phyloP scores from a whole-genome alignment of 495 filamentous ascomycete species.

The Geoglossum glabrum region DNA sequence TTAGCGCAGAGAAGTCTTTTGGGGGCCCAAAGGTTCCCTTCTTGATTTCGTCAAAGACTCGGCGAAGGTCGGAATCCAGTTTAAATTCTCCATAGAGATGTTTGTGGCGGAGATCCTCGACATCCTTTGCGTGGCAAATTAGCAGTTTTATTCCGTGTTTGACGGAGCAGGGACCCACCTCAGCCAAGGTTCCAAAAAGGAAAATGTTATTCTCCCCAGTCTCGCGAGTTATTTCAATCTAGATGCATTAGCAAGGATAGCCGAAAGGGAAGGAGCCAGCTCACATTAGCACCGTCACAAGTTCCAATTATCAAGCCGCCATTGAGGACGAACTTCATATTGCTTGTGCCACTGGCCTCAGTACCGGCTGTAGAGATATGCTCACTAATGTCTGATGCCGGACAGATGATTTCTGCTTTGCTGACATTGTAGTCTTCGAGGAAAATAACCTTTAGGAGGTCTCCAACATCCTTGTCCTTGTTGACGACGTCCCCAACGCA shows the following conservation, averaged over 20 bases:
- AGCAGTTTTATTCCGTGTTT: not conserved
- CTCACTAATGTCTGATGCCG: slow-evolving; percentile 90
- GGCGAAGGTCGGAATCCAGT: slow-evolving; percentile 51
- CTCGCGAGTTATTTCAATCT: slow-evolving; percentile 97
- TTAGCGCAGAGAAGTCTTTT: slow-evolving; percentile 53
- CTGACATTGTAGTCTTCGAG: slow-evolving; percentile 97
- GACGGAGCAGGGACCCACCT: slow-evolving; percentile 17
- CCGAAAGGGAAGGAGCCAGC: slow-evolving; percentile 13
- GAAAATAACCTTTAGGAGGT: slow-evolving; percentile 91
- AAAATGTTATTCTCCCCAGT: slow-evolving; percentile 94
- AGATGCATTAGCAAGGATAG: slow-evolving; percentile 6
- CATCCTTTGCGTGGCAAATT: slow-evolving; percentile 29
- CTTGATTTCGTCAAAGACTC: slow-evolving; percentile 71
- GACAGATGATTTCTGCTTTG: slow-evolving; percentile 92
- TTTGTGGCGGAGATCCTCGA: slow-evolving; percentile 82
- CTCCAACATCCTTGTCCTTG: slow-evolving; percentile 74
- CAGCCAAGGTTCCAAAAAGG: slow-evolving; percentile 89
- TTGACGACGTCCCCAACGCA: slow-evolving; percentile 83
- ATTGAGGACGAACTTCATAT: slow-evolving; percentile 99
- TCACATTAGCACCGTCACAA: slow-evolving; percentile 91
- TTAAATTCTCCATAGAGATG: slow-evolving; percentile 66
- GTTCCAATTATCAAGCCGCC: slow-evolving; percentile 94
- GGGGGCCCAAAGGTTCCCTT: slow-evolving; percentile 57
- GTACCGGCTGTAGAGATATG: slow-evolving; percentile 97
- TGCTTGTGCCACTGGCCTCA: slow-evolving; percentile 49